These are phyloP conservation scores for Orobanche coerulescens DNA, from an alignment of 257 asterid species.

Conservation along the genomic window DNA sequence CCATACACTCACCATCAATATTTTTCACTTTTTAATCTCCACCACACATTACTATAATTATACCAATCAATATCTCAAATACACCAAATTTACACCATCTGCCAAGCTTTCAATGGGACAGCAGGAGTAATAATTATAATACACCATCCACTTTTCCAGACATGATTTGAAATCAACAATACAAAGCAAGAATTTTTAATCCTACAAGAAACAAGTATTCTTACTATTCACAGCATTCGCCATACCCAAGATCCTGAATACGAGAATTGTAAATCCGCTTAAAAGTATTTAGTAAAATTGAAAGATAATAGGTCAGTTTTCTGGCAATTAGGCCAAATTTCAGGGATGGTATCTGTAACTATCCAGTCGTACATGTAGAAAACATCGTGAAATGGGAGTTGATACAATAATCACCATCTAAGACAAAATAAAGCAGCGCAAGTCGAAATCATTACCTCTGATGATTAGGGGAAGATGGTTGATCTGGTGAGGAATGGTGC, in stretches of 20 bases:
- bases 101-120: no score
- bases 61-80: no score
- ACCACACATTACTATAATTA: no score
- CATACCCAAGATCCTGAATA: background rate
- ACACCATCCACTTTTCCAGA: no score
- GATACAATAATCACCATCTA: slow-evolving; percentile 2
- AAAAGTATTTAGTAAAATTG: background rate
- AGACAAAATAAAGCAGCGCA: background rate
- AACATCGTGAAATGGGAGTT: background rate
- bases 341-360: background rate
- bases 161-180: no score
- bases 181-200: no score
- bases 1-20: no score
- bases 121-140: no score
- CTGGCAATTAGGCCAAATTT: background rate
- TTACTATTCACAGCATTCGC: no score
- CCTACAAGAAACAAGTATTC: no score
- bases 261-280: background rate
- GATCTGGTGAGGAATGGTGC: slow-evolving; percentile 68
- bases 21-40: no score
- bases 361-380: background rate
- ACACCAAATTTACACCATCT: no score
- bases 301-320: background rate
- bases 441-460: slow-evolving; percentile 44
- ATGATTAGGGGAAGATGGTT: slow-evolving; percentile 75